Conservation (phyloP, 805 yeast species). For the Suhomyces sp. region DNA sequence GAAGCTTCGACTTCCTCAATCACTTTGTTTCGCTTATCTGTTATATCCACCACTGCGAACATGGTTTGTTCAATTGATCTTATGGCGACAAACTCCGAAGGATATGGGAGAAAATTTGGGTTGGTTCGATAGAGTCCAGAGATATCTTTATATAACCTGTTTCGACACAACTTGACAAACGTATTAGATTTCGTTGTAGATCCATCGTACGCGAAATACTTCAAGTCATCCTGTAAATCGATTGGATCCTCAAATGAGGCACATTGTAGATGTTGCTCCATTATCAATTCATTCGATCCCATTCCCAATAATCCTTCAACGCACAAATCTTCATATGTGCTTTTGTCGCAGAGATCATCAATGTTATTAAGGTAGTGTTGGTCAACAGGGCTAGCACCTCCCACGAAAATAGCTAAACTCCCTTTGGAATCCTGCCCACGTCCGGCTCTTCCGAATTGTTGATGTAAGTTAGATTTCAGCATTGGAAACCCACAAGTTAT, state of each 20-base stretch:
- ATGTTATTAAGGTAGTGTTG: constrained; percentile 78
- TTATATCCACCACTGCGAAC: constrained; percentile 87
- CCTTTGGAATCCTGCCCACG: constrained; percentile 68
- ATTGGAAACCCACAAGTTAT: constrained; percentile 90
- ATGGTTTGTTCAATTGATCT: constrained; percentile 80
- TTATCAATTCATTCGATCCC: constrained; percentile 41
- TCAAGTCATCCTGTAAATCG: constrained; percentile 47
- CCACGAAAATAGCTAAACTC: constrained; percentile 81
- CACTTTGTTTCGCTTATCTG: constrained; percentile 70
- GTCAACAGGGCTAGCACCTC: constrained; percentile 81
- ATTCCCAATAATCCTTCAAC: constrained; percentile 36
- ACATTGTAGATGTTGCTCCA: constrained; percentile 88
- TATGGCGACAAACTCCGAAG: constrained; percentile 69
- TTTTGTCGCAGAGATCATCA: constrained; percentile 48
- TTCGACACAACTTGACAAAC: constrained; percentile 33
- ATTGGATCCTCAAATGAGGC: constrained; percentile 88
- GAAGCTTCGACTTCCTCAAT: constrained; percentile 89
- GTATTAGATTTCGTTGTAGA: constrained; percentile 14
- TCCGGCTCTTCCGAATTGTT: constrained; percentile 97
- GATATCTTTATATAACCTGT: constrained; percentile 35
- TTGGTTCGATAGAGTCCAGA: constrained; percentile 31
- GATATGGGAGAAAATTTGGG: constrained; percentile 73
- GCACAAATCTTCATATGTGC: constrained; percentile 41
- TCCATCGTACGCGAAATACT: constrained; percentile 52
- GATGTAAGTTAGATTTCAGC: constrained; percentile 83